These are phyloP conservation scores for Entamoeba nuttalli DNA, from an alignment of 208 protist genomes.

Conservation along the genomic window DNA sequence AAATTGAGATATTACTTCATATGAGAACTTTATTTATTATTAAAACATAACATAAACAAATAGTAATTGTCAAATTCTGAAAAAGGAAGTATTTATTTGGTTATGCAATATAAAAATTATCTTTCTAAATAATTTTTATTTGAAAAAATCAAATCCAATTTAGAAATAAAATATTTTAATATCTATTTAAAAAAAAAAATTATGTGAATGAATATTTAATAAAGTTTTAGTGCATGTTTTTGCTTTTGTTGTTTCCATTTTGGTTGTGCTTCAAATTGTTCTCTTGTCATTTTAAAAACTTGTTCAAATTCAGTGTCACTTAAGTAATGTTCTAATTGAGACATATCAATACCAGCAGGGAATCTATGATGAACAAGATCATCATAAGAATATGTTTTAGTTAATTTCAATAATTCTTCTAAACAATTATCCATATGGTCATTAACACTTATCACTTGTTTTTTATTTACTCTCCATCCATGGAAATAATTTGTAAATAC, in stretches of 20 bases:
- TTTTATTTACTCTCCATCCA: not conserved
- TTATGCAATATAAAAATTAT: too few relatives aligned
- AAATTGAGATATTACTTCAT: too few relatives aligned
- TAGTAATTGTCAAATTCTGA: too few relatives aligned
- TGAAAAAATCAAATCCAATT: too few relatives aligned
- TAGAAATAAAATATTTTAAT: too few relatives aligned
- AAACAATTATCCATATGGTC: not conserved
- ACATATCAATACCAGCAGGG: not conserved
- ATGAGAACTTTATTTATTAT: too few relatives aligned
- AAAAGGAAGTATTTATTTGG: too few relatives aligned
- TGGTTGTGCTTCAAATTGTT: not conserved
- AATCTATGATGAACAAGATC: not conserved
- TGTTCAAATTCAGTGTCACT: not conserved
- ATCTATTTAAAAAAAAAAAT: too few relatives aligned
- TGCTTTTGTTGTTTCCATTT: not conserved
- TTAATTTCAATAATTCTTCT: not conserved
- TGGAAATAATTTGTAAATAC: slow-evolving; percentile 14
- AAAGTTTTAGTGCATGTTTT: not conserved
- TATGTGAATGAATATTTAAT: not conserved
- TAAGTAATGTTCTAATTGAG: not conserved
- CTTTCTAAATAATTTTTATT: too few relatives aligned
- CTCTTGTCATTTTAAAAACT: not conserved
- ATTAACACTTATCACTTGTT: not conserved
- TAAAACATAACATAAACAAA: too few relatives aligned
- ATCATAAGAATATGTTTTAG: not conserved